A percentile compares a stretch with the other conserved stretches of the same genome.
These are phyloP conservation scores for Bipolaris zeicola DNA, from an alignment of 2,329 filamentous ascomycete species.

Conservation along the genomic window DNA sequence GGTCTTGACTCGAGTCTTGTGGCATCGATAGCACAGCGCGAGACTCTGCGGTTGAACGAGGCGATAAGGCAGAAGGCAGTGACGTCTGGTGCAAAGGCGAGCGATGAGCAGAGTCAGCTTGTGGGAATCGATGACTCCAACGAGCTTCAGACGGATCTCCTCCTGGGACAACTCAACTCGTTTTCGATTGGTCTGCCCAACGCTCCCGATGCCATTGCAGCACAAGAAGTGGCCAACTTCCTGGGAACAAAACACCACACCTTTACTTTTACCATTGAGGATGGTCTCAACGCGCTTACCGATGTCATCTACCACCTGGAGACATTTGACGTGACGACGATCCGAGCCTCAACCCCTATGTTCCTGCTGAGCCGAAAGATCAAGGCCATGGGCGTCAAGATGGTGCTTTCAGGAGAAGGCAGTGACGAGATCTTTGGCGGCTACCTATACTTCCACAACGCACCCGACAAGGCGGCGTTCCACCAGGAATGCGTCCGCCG, in stretches of 20 bases:
- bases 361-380: conserved; percentile 97
- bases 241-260: conserved; percentile 97
- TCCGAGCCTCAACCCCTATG: conserved; percentile 98
- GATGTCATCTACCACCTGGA: conserved; percentile 99
- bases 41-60: conserved; percentile 79
- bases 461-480: conserved; percentile 88
- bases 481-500: conserved; percentile 93
- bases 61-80: conserved; percentile 57
- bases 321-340: conserved; percentile 97
- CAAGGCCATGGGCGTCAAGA: conserved; percentile 99
- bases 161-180: conserved; percentile 93
- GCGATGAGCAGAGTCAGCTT: conserved; percentile 56
- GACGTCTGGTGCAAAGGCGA: conserved; percentile 30
- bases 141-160: conserved; percentile 85
- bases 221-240: conserved; percentile 92
- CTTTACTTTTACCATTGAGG: conserved; percentile 97
- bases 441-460: conserved; percentile 97
- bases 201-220: conserved; percentile 90
- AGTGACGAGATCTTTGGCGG: conserved; percentile 98
- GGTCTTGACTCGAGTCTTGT: conserved; percentile 95
- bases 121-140: conserved; percentile 95
- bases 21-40: conserved; percentile 91
- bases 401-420: conserved; percentile 96
- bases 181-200: conserved; percentile 97
- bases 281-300: conserved; percentile 93